Conservation (phyloP, 805 yeast genomes). For the Wickerhamiella galacta region DNA sequence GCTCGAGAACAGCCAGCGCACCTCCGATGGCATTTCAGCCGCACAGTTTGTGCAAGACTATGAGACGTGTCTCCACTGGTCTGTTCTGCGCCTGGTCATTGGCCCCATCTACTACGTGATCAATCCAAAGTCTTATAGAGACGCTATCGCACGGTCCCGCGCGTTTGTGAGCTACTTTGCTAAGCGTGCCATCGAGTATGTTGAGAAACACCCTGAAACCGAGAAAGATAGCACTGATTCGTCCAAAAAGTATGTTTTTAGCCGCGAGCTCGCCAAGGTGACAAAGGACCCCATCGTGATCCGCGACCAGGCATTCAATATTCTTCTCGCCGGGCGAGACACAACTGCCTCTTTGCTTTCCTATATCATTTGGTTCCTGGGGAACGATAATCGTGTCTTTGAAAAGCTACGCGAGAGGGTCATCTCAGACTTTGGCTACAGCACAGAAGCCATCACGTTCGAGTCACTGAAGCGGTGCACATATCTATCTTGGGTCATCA, state of each 20-base stretch:
- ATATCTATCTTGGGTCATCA: conserved; percentile 28
- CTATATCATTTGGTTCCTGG: conserved; percentile 26
- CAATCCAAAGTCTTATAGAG: conserved; percentile 19
- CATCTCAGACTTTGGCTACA: conserved; percentile 10
- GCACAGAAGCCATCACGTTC: conserved; percentile 20
- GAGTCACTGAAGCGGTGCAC: conserved; percentile 30
- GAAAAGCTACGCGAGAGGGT: conserved; percentile 20
- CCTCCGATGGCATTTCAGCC: conserved; percentile 8
- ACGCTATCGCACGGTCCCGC: conserved; percentile 19
- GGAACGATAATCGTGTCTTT: conserved; percentile 25
- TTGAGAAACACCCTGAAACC: conserved; percentile 6
- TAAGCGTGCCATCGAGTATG: conserved; percentile 21
- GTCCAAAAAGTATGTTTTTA: conserved; percentile 23
- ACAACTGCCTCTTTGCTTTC: conserved; percentile 32
- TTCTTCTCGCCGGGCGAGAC: conserved; percentile 32
- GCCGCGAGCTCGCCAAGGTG: conserved; percentile 28
- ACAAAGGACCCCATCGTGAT: conserved; percentile 28
- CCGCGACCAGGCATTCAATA: conserved; percentile 30
- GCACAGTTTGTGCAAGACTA: conserved; percentile 14
- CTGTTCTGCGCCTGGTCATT: conserved; percentile 10
- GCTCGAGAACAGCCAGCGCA: conserved; percentile 8
- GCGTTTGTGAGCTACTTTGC: conserved; percentile 27
- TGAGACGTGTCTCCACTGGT: conserved; percentile 11
- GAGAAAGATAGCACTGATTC: conserved; percentile 16
- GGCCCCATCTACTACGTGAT: conserved; percentile 13